These are phyloP conservation scores for Tolypocladium nubicola DNA, from an alignment of 2,329 filamentous ascomycete genomes.

Conservation along the genomic window DNA sequence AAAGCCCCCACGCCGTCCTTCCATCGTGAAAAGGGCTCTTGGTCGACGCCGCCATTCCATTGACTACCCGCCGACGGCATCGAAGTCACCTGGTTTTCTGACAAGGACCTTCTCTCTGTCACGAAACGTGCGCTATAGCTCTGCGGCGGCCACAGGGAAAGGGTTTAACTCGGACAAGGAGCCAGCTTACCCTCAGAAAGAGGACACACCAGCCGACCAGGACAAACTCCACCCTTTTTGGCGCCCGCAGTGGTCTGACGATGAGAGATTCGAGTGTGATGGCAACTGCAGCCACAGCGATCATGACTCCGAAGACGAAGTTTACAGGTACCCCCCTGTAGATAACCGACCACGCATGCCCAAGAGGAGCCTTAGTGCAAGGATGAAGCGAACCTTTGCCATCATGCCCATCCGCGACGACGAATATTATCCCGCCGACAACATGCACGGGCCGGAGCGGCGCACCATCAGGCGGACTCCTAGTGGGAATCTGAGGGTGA, in stretches of 20 bases:
- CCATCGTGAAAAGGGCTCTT: slow-evolving; percentile 43
- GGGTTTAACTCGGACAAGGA: slow-evolving; percentile 14
- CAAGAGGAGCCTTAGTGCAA: slow-evolving; percentile 38
- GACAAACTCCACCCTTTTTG: slow-evolving; percentile 50
- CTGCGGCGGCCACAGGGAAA: slow-evolving; percentile 14
- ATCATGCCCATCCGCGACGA: slow-evolving; percentile 43
- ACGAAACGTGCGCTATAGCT: slow-evolving; percentile 23
- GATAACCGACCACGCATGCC: slow-evolving; percentile 36
- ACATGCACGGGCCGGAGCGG: slow-evolving; percentile 33
- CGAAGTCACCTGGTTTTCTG: slow-evolving; percentile 32
- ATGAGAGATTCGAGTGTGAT: slow-evolving; percentile 18
- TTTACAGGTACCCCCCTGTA: slow-evolving; percentile 36
- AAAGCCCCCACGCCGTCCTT: slow-evolving; percentile 34
- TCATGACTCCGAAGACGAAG: slow-evolving; percentile 26
- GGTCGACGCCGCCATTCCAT: slow-evolving; percentile 33
- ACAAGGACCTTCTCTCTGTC: slow-evolving; percentile 43
- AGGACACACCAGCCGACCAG: slow-evolving; percentile 38
- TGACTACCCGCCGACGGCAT: slow-evolving; percentile 28
- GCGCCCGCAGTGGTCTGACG: slow-evolving; percentile 40
- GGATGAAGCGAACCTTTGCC: slow-evolving; percentile 49
- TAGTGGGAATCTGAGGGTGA: slow-evolving; percentile 50
- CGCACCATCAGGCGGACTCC: slow-evolving; percentile 48
- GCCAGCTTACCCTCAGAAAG: slow-evolving; percentile 28
- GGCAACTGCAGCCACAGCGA: slow-evolving; percentile 22
- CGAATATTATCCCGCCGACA: slow-evolving; percentile 18